These are phyloP conservation scores for Anthracocystis walkeri DNA, from an alignment of 1,284 basidiomycete species.

Conservation along the genomic window DNA sequence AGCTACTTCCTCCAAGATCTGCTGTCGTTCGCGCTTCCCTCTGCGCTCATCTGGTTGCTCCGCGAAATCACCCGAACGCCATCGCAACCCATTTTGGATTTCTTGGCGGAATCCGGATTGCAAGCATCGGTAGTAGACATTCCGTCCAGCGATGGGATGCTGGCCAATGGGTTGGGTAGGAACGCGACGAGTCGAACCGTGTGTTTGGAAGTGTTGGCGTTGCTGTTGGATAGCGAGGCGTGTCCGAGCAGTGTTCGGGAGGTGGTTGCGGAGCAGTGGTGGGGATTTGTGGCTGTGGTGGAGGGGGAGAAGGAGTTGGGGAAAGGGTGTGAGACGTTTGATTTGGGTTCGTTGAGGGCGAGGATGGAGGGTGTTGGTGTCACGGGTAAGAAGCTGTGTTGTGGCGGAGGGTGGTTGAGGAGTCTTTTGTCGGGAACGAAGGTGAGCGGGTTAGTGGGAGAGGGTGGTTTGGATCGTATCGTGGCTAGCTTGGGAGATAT, in stretches of 20 bases:
- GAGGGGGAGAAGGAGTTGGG: slow-evolving; percentile 5
- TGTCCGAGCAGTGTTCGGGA: slow-evolving; percentile 33
- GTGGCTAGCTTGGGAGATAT: neutral
- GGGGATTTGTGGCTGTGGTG: slow-evolving; percentile 16
- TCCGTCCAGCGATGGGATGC: slow-evolving; percentile 24
- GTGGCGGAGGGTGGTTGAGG: slow-evolving; percentile 11
- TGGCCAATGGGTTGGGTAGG: slow-evolving; percentile 34
- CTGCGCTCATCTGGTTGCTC: slow-evolving; percentile 69
- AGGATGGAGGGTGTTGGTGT: slow-evolving; percentile 32
- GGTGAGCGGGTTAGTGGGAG: neutral
- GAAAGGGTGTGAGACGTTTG: slow-evolving; percentile 35
- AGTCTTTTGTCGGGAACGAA: slow-evolving; percentile 1
- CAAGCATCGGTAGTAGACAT: slow-evolving; percentile 27
- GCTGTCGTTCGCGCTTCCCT: slow-evolving; percentile 73
- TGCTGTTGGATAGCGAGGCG: slow-evolving; percentile 38
- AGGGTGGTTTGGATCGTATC: neutral
- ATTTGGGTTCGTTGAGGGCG: slow-evolving; percentile 18
- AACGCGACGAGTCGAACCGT: slow-evolving; percentile 33
- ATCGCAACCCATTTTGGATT: slow-evolving; percentile 22
- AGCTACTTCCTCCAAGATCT: slow-evolving; percentile 73
- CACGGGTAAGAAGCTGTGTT: slow-evolving; percentile 18
- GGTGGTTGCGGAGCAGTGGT: slow-evolving; percentile 19
- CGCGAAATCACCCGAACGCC: slow-evolving; percentile 34
- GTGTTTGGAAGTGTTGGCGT: slow-evolving; percentile 32
- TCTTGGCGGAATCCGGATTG: slow-evolving; percentile 19